These are phyloP conservation scores for Straminergon stramineum DNA, from an alignment of 225 moss, liverwort and hornwort genomes.

Conservation along the genomic window DNA sequence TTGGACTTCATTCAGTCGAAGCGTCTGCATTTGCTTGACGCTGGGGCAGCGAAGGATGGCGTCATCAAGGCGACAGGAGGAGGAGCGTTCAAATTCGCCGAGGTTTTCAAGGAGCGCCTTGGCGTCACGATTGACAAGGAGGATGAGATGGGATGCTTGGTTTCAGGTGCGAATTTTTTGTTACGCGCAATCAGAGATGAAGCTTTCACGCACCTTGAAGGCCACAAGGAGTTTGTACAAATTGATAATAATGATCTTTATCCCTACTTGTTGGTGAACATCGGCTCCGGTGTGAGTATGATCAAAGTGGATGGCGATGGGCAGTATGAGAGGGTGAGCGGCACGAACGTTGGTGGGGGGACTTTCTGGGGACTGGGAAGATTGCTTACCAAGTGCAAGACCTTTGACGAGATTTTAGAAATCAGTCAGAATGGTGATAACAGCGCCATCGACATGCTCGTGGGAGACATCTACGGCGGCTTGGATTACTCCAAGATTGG, in stretches of 20 bases:
- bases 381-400: conserved; percentile 91
- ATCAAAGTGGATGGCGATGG: conserved; percentile 97
- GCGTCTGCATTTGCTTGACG: conserved; percentile 45
- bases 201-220: conserved; percentile 92
- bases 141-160: conserved; percentile 97
- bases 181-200: conserved; percentile 83
- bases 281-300: conserved; percentile 96
- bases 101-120: conserved; percentile 83
- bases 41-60: conserved; percentile 19
- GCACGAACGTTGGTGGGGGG: conserved; percentile 95
- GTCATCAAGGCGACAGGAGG: conserved; percentile 96
- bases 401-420: conserved; percentile 94
- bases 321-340: conserved; percentile 78
- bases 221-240: conserved; percentile 86
- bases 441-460: conserved; percentile 96
- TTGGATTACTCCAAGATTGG: conserved; percentile 97
- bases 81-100: conserved; percentile 89
- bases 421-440: conserved; percentile 92
- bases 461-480: conserved; percentile 98
- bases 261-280: conserved; percentile 93
- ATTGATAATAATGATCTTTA: conserved; percentile 66
- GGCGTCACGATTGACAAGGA: conserved; percentile 95
- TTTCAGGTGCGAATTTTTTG: conserved; percentile 82
- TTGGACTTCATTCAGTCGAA: conserved; percentile 90
- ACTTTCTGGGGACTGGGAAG: conserved; percentile 97